Evolutionary conservation across 192 early-diverging fungal genomes (phyloP), one percentile per base, ranked within the genome.

Genomic region (Phycomyces blakesleeanus): DNA sequence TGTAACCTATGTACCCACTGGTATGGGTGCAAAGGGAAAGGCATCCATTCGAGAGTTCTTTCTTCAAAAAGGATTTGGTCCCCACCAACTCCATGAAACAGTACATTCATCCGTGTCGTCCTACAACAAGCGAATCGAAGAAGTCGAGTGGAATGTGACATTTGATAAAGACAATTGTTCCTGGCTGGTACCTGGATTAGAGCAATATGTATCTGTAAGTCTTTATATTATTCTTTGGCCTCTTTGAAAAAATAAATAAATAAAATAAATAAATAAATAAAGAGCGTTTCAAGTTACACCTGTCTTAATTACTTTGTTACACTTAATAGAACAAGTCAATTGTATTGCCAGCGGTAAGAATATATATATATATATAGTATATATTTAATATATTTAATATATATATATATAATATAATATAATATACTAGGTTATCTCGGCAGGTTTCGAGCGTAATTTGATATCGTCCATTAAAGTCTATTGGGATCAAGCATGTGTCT

Each of bases 1-100:
- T 4, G 37, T 81, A 1, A 64, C 69, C 50, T 77, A 71, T 57
- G 74, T 82, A 11, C 79, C 80, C 22, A 81, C 76, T 51, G 66
- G 66, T 8, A 54, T 64, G 9, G 73, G 73, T 62, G 76, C 52
- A 5, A 47, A 27, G 10, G 73, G 66, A 37, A 34, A 47, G 2
- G 38, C 57, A 24, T 57, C 61, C n/a, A 73, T 81, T 44, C 60
- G 66, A 25, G 18, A 34, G 20, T 78, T 81, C 59, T 73, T 50
- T 51, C 29, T 34, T 34, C 29, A 34, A 34, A 16, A 25, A 26
- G 11, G 11, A 6, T 26, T 61, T n/a, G 53, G 57, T 10, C 29
- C 37, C 21, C 44, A 67, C 26, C 27, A 49, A 12, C 50, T 73
- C 39, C 51, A 61, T 14, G 66, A 73, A 60, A 50, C 26, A n/a